A percentile compares a stretch with the other conserved stretches of the same genome.
These are phyloP conservation scores for Pseudocercospora fuligena DNA, from an alignment of 2,329 filamentous ascomycete genomes.

Conservation along the genomic window DNA sequence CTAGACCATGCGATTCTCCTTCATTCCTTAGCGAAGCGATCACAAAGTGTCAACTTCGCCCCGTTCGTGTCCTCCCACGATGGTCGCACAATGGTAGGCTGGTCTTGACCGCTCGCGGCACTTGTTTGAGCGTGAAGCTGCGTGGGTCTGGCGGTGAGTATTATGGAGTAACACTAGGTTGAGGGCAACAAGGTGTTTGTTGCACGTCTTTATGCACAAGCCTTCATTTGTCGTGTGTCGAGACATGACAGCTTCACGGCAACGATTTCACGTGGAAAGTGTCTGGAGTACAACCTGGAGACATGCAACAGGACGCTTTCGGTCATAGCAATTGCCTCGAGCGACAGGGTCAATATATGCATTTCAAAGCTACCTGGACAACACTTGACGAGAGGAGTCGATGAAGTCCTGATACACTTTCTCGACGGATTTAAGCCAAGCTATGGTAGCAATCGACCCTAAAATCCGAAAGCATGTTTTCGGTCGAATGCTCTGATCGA, in stretches of 20 bases:
- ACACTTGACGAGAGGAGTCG: not conserved
- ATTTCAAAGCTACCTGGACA: too few relatives aligned
- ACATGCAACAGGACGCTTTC: slow-evolving; percentile 4
- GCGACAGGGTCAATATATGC: not conserved
- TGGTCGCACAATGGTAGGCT: not conserved
- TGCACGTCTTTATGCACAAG: slow-evolving; percentile 4
- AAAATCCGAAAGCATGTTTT: too few relatives aligned
- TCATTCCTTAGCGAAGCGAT: not conserved
- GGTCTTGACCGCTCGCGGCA: slow-evolving; percentile 6
- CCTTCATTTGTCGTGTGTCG: slow-evolving; percentile 1
- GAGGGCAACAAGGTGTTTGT: not conserved
- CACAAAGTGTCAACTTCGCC: not conserved
- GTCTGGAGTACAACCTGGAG: not conserved
- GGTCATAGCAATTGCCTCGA: not conserved
- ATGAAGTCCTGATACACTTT: too few relatives aligned
- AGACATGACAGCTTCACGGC: slow-evolving; percentile 11
- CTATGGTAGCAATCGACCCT: too few relatives aligned
- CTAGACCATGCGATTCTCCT: not conserved
- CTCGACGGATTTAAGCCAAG: too few relatives aligned
- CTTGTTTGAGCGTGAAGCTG: not conserved
- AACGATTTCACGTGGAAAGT: slow-evolving; percentile 3
- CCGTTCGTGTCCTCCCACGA: not conserved
- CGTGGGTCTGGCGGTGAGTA: slow-evolving; percentile 5
- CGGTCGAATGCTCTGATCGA: too few relatives aligned
- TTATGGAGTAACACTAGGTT: not conserved